Percentiles rank a stretch among this genome's conserved stretches.
Evolutionary conservation across 2,329 filamentous ascomycete species (phyloP).

Genomic region (Aspergillus phoenicis): DNA sequence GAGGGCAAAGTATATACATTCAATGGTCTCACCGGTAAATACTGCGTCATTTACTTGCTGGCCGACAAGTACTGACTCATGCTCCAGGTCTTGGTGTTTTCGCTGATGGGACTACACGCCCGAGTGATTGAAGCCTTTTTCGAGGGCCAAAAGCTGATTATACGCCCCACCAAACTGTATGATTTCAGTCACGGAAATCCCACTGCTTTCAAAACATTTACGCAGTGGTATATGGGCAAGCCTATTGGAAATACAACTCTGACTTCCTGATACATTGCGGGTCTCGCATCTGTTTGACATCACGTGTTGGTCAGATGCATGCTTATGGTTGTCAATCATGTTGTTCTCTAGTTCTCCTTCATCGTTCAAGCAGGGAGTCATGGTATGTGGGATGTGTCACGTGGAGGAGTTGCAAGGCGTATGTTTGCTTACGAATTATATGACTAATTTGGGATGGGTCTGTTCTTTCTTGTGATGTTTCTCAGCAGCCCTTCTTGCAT

Average conservation of each 20-base stretch:
- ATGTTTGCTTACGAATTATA: too few species aligned
- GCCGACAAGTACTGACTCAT: slow-evolving; percentile 2
- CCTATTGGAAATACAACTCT: not conserved
- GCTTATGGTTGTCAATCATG: not conserved
- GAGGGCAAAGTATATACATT: slow-evolving; percentile 10
- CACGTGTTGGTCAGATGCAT: not conserved
- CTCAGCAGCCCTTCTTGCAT: too few species aligned
- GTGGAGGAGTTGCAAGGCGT: too few species aligned
- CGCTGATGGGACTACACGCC: slow-evolving; percentile 18
- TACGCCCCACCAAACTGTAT: slow-evolving; percentile 20
- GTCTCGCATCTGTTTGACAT: not conserved
- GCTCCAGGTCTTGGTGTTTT: slow-evolving; percentile 20
- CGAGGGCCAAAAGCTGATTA: slow-evolving; percentile 10
- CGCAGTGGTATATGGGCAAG: not conserved
- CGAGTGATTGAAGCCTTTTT: slow-evolving; percentile 23
- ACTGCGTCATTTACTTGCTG: not conserved
- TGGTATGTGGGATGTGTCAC: too few species aligned
- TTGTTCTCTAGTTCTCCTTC: not conserved
- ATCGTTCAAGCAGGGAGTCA: not conserved
- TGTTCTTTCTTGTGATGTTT: too few species aligned
- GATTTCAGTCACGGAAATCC: slow-evolving; percentile 15
- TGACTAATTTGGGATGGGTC: too few species aligned
- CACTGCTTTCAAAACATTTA: slow-evolving; percentile 15
- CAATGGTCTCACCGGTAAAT: slow-evolving; percentile 18
- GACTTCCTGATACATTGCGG: not conserved